These are phyloP conservation scores for Crepidotus variabilis DNA, from an alignment of 768 basidiomycete genomes.

Conservation along the genomic window DNA sequence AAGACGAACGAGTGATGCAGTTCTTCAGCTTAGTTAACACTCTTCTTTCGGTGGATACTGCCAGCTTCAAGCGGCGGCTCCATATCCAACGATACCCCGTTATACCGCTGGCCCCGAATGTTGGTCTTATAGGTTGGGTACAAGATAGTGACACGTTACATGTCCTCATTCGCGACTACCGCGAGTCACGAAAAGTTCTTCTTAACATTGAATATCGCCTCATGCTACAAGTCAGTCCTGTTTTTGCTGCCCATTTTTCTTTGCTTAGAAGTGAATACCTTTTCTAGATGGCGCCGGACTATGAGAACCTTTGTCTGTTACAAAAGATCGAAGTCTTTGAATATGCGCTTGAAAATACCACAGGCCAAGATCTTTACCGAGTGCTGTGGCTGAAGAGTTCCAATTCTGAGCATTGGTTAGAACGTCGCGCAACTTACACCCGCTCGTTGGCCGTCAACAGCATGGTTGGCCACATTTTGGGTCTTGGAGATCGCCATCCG, in stretches of 20 bases:
- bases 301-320: slow-evolving; percentile 88
- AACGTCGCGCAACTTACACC: slow-evolving; percentile 93
- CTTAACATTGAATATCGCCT: slow-evolving; percentile 98
- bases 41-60: slow-evolving; percentile 85
- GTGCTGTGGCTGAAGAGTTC: slow-evolving; percentile 94
- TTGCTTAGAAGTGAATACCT: slow-evolving; percentile 4
- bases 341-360: slow-evolving; percentile 97
- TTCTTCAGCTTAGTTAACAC: slow-evolving; percentile 97
- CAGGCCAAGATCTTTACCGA: slow-evolving; percentile 94
- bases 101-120: slow-evolving; percentile 93
- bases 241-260: background rate
- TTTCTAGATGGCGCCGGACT: slow-evolving; percentile 94
- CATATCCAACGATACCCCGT: slow-evolving; percentile 93
- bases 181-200: slow-evolving; percentile 93
- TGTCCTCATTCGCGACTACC: slow-evolving; percentile 92
- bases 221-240: slow-evolving; percentile 78
- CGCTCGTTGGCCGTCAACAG: slow-evolving; percentile 94
- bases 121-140: slow-evolving; percentile 93
- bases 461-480: slow-evolving; percentile 98
- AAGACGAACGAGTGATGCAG: slow-evolving; percentile 99
- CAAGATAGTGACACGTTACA: slow-evolving; percentile 94
- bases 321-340: slow-evolving; percentile 99
- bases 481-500: slow-evolving; percentile 96
- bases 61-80: slow-evolving; percentile 93
- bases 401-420: slow-evolving; percentile 97